These are phyloP conservation scores for Fusarium tuaranense DNA, from an alignment of 2,329 filamentous ascomycete species.

Conservation along the genomic window DNA sequence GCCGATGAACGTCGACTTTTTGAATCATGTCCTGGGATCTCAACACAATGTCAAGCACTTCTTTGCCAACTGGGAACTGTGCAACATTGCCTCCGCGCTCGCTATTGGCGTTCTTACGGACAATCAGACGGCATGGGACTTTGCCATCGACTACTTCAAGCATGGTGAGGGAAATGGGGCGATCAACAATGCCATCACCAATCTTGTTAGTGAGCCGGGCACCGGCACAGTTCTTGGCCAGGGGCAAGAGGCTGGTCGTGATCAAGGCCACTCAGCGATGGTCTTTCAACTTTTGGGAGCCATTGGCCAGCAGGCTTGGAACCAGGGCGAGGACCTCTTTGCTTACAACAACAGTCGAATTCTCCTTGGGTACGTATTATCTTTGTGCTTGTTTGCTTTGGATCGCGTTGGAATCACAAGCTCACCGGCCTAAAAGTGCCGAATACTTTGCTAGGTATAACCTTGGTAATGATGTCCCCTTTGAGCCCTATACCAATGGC, in stretches of 20 bases:
- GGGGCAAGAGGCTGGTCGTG: not conserved
- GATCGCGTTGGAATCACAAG: too few relatives aligned
- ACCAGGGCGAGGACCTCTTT: conserved; percentile 1
- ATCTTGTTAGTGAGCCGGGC: not conserved
- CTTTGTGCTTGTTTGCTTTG: not conserved
- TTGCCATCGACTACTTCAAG: not conserved
- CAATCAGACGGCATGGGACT: not conserved
- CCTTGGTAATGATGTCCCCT: conserved; percentile 27
- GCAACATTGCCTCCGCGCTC: not conserved
- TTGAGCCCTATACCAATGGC: conserved; percentile 32
- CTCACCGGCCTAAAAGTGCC: not conserved
- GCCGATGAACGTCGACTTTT: not conserved
- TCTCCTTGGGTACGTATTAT: conserved; percentile 27
- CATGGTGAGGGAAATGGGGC: not conserved
- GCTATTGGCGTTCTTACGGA: not conserved
- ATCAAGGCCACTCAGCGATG: not conserved
- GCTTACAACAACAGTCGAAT: conserved; percentile 31
- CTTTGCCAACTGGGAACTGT: not conserved
- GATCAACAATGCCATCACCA: not conserved
- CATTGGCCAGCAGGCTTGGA: not conserved
- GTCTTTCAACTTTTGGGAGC: not conserved
- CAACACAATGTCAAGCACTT: conserved; percentile 1
- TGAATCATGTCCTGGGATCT: not conserved
- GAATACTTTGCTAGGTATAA: conserved; percentile 33
- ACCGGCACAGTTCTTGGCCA: not conserved